A percentile compares a stretch with the other conserved stretches of the same genome.
Conservation (phyloP, 352 stramenopile genomes). For the Phytopythium cucurbitacearum region DNA sequence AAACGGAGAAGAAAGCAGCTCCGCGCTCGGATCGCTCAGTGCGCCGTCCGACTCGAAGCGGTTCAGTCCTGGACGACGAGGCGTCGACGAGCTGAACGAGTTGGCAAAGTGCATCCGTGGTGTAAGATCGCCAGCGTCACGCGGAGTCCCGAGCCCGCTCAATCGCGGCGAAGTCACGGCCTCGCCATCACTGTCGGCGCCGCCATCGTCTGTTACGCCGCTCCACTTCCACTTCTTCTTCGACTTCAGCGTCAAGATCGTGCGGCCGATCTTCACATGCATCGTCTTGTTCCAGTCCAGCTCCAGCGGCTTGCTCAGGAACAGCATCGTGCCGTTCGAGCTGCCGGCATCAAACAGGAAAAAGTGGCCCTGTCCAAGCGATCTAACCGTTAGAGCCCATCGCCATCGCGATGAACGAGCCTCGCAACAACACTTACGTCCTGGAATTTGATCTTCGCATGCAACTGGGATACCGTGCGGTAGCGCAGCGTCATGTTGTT, state of each 20-base stretch:
- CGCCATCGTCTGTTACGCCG: constrained; percentile 26
- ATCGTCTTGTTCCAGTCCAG: constrained; percentile 81
- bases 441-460: constrained; percentile 79
- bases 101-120: constrained; percentile 3
- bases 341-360: constrained; percentile 67
- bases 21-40: constrained; percentile 43
- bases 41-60: constrained; percentile 29
- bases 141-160: constrained; percentile 9
- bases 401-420: not conserved
- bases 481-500: constrained; percentile 87
- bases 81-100: constrained; percentile 13
- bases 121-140: constrained; percentile 10
- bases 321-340: constrained; percentile 87
- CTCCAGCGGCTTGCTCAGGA: constrained; percentile 72
- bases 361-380: constrained; percentile 56
- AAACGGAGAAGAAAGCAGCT: constrained; percentile 29
- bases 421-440: constrained; percentile 40
- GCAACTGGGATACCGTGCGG: constrained; percentile 80
- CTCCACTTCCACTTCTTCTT: constrained; percentile 85
- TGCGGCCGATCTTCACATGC: constrained; percentile 83
- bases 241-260: constrained; percentile 77
- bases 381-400: constrained; percentile 1
- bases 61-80: constrained; percentile 18
- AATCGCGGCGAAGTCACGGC: constrained; percentile 21
- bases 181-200: constrained; percentile 29